Conservation (phyloP, 2,329 filamentous ascomycete genomes). For the Chaetothyriales sp. region DNA sequence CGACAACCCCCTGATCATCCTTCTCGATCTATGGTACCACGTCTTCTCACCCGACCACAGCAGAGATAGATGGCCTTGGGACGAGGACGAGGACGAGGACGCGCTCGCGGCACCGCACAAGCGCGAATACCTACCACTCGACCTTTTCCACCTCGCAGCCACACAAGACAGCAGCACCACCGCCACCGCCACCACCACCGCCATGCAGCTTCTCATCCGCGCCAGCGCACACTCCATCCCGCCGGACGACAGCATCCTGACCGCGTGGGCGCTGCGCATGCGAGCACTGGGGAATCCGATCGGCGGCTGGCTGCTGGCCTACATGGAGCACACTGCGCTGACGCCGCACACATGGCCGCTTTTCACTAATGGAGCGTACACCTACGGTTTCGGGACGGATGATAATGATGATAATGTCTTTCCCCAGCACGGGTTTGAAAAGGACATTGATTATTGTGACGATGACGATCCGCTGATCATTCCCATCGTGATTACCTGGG, state of each 20-base stretch:
- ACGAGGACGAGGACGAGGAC: neutral
- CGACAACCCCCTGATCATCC: constrained; percentile 31
- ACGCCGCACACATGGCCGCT: neutral
- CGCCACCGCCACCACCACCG: no score
- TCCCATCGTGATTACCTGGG: no score
- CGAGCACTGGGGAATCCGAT: constrained; percentile 1
- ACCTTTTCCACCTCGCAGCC: constrained; percentile 11
- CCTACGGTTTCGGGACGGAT: no score
- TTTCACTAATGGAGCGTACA: neutral
- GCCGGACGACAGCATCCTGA: constrained; percentile 9
- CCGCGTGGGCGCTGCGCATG: constrained; percentile 9
- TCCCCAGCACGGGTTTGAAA: constrained; percentile 1
- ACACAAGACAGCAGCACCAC: neutral
- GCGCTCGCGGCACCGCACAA: neutral
- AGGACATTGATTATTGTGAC: neutral
- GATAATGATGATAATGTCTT: no score
- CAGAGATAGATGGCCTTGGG: no score
- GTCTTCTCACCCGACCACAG: neutral
- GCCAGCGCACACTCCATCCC: constrained; percentile 7
- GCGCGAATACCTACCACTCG: constrained; percentile 6
- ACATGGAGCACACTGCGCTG: constrained; percentile 9
- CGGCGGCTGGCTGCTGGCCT: constrained; percentile 6
- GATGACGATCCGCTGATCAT: neutral
- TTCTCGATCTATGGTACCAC: constrained; percentile 19
- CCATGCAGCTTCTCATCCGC: constrained; percentile 9